Percentiles rank a stretch among this genome's conserved stretches.
Evolutionary conservation across 805 yeast genomes (phyloP).

Genomic region (Saccharomycopsis vini): DNA sequence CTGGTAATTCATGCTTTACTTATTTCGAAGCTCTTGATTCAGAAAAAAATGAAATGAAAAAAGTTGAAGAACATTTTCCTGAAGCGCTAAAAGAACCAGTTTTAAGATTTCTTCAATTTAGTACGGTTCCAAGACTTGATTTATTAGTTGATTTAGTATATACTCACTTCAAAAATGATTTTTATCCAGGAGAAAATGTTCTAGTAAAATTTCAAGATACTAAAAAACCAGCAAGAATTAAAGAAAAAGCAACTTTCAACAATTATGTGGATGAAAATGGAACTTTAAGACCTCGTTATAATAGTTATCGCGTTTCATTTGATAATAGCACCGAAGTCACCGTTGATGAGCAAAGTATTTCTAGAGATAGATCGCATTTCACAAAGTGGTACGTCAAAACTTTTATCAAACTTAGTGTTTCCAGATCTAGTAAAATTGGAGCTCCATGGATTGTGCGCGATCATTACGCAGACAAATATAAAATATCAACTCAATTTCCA

Average conservation of each 20-base stretch:
- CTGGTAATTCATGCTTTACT: constrained; percentile 87
- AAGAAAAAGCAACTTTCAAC: constrained; percentile 31
- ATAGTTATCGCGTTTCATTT: constrained; percentile 65
- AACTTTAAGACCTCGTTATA: constrained; percentile 41
- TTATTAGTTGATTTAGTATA: constrained; percentile 83
- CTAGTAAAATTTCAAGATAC: constrained; percentile 34
- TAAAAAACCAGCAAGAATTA: constrained; percentile 15
- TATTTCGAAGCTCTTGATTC: constrained; percentile 80
- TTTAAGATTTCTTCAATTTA: constrained; percentile 75
- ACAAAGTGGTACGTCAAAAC: constrained; percentile 87
- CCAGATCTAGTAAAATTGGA: constrained; percentile 74
- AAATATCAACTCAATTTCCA: constrained; percentile 56
- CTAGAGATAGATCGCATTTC: constrained; percentile 77
- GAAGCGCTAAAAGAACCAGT: constrained; percentile 89
- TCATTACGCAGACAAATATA: constrained; percentile 59
- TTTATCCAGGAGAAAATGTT: constrained; percentile 85
- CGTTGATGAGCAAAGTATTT: constrained; percentile 63
- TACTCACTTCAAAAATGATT: constrained; percentile 65
- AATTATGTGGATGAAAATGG: constrained; percentile 30
- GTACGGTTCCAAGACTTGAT: constrained; percentile 73
- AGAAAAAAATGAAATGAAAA: constrained; percentile 54
- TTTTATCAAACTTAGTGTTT: constrained; percentile 70
- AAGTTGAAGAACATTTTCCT: constrained; percentile 77
- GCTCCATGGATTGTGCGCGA: constrained; percentile 94
- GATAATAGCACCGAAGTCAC: constrained; percentile 49